Conservation (phyloP, 2,329 filamentous ascomycete genomes). For the Massarina eburnea region DNA sequence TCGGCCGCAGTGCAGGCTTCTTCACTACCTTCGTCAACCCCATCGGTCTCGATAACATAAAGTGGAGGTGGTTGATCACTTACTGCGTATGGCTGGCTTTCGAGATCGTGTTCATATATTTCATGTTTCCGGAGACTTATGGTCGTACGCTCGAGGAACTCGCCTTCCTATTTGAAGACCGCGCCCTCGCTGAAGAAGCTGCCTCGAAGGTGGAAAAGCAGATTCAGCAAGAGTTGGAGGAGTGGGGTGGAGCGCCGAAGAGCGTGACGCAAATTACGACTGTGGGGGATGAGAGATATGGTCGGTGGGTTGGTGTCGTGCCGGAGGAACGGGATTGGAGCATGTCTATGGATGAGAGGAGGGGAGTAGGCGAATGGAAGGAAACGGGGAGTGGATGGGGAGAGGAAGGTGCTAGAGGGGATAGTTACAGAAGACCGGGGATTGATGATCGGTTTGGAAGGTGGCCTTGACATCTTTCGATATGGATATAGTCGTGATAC, state of each 20-base stretch:
- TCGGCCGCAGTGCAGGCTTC: slow-evolving; percentile 62
- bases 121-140: slow-evolving; percentile 70
- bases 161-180: slow-evolving; percentile 46
- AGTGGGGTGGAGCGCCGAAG: background rate
- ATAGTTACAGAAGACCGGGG: background rate
- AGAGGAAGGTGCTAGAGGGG: background rate
- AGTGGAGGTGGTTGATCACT: slow-evolving; percentile 66
- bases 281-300: background rate
- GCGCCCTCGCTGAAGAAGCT: slow-evolving; percentile 30
- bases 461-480: no score
- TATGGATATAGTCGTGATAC: no score
- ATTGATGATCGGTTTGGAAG: background rate
- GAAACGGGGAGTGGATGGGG: background rate
- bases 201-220: slow-evolving; percentile 33
- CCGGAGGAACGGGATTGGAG: background rate
- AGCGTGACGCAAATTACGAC: slow-evolving; percentile 1
- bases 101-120: slow-evolving; percentile 64
- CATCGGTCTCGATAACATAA: slow-evolving; percentile 61
- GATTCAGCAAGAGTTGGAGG: slow-evolving; percentile 22
- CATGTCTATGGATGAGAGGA: background rate
- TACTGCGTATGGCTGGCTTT: slow-evolving; percentile 61
- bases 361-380: background rate
- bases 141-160: slow-evolving; percentile 70
- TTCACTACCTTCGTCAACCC: slow-evolving; percentile 64
- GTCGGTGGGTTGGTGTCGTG: background rate